Conservation (phyloP, 179 eudicot species). For the Actinidia chinensis region DNA sequence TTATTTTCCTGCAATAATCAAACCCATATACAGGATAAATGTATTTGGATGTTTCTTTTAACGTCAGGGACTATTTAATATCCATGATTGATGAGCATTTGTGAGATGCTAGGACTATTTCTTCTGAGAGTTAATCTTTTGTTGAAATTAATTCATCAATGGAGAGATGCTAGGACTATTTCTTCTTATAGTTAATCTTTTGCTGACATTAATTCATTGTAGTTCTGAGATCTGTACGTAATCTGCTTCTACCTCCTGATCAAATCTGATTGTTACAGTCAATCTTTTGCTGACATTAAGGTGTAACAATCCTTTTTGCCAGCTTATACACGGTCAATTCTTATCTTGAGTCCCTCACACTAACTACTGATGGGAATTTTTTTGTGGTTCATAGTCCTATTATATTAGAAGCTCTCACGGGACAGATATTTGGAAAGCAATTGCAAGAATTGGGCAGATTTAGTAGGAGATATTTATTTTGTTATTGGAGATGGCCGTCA, state of each 20-base stretch:
- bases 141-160: background rate
- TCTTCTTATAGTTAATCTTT: background rate
- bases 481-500: background rate
- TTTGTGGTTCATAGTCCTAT: background rate
- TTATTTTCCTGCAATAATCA: slow-evolving; percentile 34
- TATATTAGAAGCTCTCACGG: background rate
- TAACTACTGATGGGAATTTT: background rate
- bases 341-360: background rate
- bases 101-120: background rate
- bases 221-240: background rate
- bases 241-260: background rate
- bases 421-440: background rate
- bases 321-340: background rate
- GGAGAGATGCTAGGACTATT: background rate
- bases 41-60: background rate
- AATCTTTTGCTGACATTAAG: background rate
- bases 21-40: background rate
- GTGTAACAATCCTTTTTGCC: background rate
- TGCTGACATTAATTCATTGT: background rate
- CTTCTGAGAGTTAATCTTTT: background rate
- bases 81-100: background rate
- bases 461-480: background rate
- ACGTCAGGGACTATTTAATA: background rate
- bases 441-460: background rate
- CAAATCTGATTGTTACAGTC: background rate